Conservation (phyloP, 2,329 filamentous ascomycete species). For the Colletotrichum sp. region DNA sequence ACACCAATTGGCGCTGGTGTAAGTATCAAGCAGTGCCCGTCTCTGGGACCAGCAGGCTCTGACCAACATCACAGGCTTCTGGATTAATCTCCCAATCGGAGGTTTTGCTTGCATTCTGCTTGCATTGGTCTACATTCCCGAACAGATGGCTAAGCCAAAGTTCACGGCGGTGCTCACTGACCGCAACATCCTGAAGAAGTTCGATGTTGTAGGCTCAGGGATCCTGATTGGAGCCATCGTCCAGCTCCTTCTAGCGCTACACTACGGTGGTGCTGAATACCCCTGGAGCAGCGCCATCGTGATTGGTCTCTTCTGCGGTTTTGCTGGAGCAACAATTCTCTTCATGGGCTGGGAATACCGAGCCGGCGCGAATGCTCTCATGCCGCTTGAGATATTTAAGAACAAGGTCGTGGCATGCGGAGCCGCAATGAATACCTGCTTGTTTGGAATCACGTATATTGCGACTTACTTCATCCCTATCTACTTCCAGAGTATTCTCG, state of each 20-base stretch:
- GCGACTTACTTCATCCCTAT: conserved; percentile 55
- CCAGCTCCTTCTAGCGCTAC: conserved; percentile 48
- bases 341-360: conserved; percentile 47
- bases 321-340: conserved; percentile 31
- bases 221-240: conserved; percentile 45
- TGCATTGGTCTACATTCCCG: conserved; percentile 38
- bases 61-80: conserved; percentile 36
- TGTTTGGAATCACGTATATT: conserved; percentile 47
- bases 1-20: conserved; percentile 41
- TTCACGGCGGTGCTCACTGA: conserved; percentile 31
- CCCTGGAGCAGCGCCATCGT: conserved; percentile 42
- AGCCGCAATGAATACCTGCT: conserved; percentile 45
- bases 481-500: conserved; percentile 55
- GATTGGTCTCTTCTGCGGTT: conserved; percentile 44
- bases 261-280: conserved; percentile 45
- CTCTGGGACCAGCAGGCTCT: neutral
- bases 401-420: conserved; percentile 29
- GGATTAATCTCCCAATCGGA: conserved; percentile 51
- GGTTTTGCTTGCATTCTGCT: conserved; percentile 36
- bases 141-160: conserved; percentile 35
- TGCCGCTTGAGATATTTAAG: conserved; percentile 43
- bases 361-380: conserved; percentile 52
- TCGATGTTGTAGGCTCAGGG: conserved; percentile 46
- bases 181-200: conserved; percentile 31
- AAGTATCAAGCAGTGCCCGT: conserved; percentile 10